Percentiles rank a stretch among this genome's conserved stretches.
phyloP scores from a whole-genome alignment of 2,329 filamentous ascomycete genomes.

The Geosmithia flava region DNA sequence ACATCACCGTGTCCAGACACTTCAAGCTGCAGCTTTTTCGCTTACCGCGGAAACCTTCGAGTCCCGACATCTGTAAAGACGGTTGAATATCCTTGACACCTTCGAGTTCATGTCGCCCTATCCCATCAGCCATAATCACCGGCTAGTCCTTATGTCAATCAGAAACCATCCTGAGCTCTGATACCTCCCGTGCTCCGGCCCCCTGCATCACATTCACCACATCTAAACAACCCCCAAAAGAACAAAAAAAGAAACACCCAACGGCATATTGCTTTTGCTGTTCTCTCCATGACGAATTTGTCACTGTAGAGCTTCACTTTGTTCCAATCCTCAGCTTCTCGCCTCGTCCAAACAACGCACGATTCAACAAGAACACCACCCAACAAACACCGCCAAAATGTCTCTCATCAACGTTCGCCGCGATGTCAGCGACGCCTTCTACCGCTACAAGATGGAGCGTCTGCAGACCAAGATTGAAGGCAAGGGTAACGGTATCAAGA shows the following conservation, averaged over 20 bases:
- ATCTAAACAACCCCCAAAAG: too few species aligned
- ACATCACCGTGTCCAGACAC: slow-evolving; percentile 84
- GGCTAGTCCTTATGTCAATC: slow-evolving; percentile 39
- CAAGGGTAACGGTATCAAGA: slow-evolving; percentile 99
- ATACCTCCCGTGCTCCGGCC: slow-evolving; percentile 31
- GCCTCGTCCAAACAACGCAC: not conserved
- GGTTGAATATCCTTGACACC: slow-evolving; percentile 52
- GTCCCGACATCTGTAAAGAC: slow-evolving; percentile 79
- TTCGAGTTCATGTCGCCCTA: slow-evolving; percentile 45
- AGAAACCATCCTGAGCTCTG: slow-evolving; percentile 41
- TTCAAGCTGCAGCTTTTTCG: slow-evolving; percentile 96
- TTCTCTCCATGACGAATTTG: slow-evolving; percentile 26
- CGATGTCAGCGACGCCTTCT: slow-evolving; percentile 97
- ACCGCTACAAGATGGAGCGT: slow-evolving; percentile 99
- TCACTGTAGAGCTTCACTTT: slow-evolving; percentile 8
- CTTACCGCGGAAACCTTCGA: slow-evolving; percentile 90
- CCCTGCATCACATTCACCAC: slow-evolving; percentile 18
- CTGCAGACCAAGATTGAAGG: slow-evolving; percentile 99
- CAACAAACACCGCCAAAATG: slow-evolving; percentile 55
- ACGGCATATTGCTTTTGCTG: too few species aligned
- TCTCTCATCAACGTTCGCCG: slow-evolving; percentile 96
- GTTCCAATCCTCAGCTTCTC: not conserved
- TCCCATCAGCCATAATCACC: slow-evolving; percentile 32
- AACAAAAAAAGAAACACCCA: slow-evolving; percentile 4
- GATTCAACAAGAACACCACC: not conserved